Evolutionary conservation across 2,329 filamentous ascomycete genomes (phyloP).

Genomic region (Fusarium phyllophilum): DNA sequence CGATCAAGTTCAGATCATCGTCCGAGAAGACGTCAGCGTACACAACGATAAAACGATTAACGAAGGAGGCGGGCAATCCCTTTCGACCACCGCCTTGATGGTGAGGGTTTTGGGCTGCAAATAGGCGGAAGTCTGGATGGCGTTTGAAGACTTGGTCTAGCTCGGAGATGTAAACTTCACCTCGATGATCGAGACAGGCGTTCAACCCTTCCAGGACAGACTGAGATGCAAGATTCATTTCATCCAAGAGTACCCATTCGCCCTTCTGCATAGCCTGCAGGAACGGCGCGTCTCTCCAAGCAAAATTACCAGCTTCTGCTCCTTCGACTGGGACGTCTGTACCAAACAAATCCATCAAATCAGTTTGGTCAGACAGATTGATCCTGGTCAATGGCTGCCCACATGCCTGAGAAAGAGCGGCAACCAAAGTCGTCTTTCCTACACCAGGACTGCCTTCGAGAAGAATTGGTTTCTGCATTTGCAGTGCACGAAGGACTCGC

Average conservation of each 20-base stretch:
- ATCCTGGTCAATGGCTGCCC: constrained; percentile 89
- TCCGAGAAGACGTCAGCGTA: constrained; percentile 91
- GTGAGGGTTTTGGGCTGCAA: constrained; percentile 97
- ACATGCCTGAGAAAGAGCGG: constrained; percentile 81
- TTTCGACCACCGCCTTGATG: constrained; percentile 97
- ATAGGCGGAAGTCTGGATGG: constrained; percentile 90
- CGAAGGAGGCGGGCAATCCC: constrained; percentile 92
- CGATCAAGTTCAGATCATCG: constrained; percentile 85
- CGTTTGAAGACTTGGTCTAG: constrained; percentile 93
- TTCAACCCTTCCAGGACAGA: constrained; percentile 96
- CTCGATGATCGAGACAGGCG: constrained; percentile 94
- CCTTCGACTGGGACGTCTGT: constrained; percentile 96
- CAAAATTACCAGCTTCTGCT: constrained; percentile 88
- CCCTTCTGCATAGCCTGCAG: constrained; percentile 96
- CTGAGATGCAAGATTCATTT: constrained; percentile 98
- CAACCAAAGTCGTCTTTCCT: constrained; percentile 93
- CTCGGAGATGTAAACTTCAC: constrained; percentile 94
- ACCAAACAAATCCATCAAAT: constrained; percentile 96
- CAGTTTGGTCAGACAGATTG: constrained; percentile 97
- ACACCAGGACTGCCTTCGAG: constrained; percentile 98
- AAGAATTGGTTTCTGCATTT: constrained; percentile 89
- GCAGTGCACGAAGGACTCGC: constrained; percentile 87
- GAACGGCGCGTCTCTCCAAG: constrained; percentile 96
- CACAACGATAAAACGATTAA: constrained; percentile 97
- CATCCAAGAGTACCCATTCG: constrained; percentile 95